phyloP scores from a whole-genome alignment of 345 rosid species.

The Eucalyptus tenuipes region DNA sequence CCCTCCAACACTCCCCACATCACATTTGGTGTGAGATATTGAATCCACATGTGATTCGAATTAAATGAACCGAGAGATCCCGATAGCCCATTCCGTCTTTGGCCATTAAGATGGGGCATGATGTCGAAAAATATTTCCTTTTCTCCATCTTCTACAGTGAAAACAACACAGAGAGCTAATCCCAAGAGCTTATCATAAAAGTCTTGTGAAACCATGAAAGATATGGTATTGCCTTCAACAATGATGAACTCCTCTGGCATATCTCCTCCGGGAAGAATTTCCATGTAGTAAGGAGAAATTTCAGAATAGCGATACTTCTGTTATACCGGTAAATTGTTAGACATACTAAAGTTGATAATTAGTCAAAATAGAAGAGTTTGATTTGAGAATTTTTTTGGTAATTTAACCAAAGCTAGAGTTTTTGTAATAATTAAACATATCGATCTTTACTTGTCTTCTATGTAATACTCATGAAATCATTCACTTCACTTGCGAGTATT shows the following conservation, averaged over 20 bases:
- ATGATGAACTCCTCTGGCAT: not conserved
- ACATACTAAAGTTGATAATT: no score
- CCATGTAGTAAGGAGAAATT: rapidly evolving
- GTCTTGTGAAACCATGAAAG: not conserved
- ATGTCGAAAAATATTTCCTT: not conserved
- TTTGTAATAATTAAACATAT: not conserved
- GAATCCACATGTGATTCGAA: not conserved
- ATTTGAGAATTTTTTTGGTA: no score
- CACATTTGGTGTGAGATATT: not conserved
- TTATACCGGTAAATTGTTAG: no score
- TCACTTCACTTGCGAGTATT: not conserved
- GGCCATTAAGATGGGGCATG: not conserved
- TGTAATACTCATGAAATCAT: not conserved
- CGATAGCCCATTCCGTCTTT: not conserved
- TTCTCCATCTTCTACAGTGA: not conserved
- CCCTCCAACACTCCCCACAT: not conserved
- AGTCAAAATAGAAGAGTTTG: no score
- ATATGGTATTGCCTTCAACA: not conserved
- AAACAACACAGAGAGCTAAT: not conserved
- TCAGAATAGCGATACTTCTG: rapidly evolving
- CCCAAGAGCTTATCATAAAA: not conserved
- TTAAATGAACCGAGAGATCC: not conserved
- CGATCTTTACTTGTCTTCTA: not conserved
- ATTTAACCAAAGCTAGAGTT: no score
- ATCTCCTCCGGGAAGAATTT: not conserved